phyloP scores from a whole-genome alignment of 306 rosid species.

The Casuarina cunninghamiana region DNA sequence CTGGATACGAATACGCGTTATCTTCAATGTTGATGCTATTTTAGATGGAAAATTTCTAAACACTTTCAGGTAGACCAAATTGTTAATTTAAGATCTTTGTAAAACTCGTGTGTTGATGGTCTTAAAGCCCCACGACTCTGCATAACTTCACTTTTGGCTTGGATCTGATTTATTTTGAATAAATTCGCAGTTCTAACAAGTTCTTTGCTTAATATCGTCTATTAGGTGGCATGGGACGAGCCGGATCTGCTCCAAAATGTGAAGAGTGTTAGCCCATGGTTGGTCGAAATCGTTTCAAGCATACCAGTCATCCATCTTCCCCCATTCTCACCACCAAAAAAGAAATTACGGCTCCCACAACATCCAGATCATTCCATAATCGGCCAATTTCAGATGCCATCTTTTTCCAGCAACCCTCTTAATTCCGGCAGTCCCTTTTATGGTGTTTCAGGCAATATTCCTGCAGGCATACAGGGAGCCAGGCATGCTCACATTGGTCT shows the following conservation, averaged over 20 bases:
- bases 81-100: not conserved
- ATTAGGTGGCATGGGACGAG: slow-evolving; percentile 94
- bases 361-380: slow-evolving; percentile 56
- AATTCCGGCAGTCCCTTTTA: slow-evolving; percentile 47
- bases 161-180: slow-evolving; percentile 4
- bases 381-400: slow-evolving; percentile 63
- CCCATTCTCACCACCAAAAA: slow-evolving; percentile 74
- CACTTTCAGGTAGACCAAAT: not conserved
- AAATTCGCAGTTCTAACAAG: slow-evolving; percentile 11
- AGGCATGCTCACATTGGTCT: slow-evolving; percentile 91
- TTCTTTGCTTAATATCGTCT: slow-evolving; percentile 21
- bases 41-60: not conserved
- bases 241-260: slow-evolving; percentile 96
- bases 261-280: slow-evolving; percentile 89
- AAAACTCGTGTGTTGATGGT: not conserved
- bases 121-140: not conserved
- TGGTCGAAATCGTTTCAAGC: slow-evolving; percentile 76
- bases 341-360: slow-evolving; percentile 58
- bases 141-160: slow-evolving; percentile 1
- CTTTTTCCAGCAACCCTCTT: slow-evolving; percentile 48
- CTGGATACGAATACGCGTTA: not conserved
- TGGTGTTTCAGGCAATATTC: slow-evolving; percentile 45
- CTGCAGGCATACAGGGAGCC: slow-evolving; percentile 99
- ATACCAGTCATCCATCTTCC: slow-evolving; percentile 73
- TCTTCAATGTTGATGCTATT: not conserved